phyloP scores from a whole-genome alignment of 176 grass and related monocot genomes.

The Lolium multiflorum region DNA sequence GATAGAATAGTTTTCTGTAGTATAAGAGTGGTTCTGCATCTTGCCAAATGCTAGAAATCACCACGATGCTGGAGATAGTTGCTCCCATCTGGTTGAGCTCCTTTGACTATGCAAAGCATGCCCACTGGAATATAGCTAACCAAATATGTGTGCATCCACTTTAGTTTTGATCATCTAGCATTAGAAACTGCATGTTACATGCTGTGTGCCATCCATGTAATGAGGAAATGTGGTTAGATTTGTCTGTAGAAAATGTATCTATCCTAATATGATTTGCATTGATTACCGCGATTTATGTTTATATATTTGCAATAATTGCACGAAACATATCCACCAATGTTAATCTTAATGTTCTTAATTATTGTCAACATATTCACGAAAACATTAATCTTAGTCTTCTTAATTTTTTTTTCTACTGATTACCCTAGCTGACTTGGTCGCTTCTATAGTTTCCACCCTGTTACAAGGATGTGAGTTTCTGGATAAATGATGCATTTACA shows the following conservation, averaged over 20 bases:
- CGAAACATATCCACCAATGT: not conserved
- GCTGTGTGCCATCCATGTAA: not conserved
- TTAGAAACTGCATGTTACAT: not conserved
- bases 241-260: not conserved
- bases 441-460: slow-evolving; percentile 92
- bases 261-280: slow-evolving; percentile 10
- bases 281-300: not conserved
- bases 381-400: not conserved
- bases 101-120: slow-evolving; percentile 8
- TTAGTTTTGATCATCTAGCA: slow-evolving; percentile 19
- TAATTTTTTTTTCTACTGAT: not conserved
- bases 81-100: not conserved
- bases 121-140: not conserved
- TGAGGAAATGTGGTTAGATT: not conserved
- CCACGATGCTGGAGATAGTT: not conserved
- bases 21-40: slow-evolving; percentile 24
- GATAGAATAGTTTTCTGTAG: not conserved
- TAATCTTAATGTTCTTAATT: not conserved
- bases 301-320: not conserved
- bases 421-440: slow-evolving; percentile 2
- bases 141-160: not conserved
- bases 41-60: slow-evolving; percentile 32
- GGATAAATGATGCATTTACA: slow-evolving; percentile 89
- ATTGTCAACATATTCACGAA: not conserved
- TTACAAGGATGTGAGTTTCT: slow-evolving; percentile 99